Evolutionary conservation across 345 rosid species (phyloP).

Genomic region (Gossypium rotundifolium): DNA sequence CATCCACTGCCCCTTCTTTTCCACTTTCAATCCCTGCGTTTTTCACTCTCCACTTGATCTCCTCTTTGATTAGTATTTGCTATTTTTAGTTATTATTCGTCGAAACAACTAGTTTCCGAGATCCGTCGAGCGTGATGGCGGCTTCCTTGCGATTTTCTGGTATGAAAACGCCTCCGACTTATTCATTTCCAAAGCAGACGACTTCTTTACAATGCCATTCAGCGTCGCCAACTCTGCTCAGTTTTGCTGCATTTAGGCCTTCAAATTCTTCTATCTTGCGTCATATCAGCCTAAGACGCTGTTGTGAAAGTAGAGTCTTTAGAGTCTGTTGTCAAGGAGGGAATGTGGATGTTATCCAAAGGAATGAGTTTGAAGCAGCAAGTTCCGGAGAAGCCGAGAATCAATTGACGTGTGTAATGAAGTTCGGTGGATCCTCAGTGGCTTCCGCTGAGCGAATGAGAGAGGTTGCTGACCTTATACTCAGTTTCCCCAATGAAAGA

Average conservation of each 20-base stretch:
- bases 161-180: background rate
- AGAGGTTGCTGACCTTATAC: conserved; percentile 81
- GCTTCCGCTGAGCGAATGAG: conserved; percentile 78
- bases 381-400: conserved; percentile 26
- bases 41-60: background rate
- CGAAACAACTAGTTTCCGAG: conserved; percentile 13
- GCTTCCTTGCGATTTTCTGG: conserved; percentile 23
- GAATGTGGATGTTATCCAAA: conserved; percentile 34
- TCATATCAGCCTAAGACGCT: conserved; percentile 2
- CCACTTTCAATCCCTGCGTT: background rate
- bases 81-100: conserved; percentile 3
- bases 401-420: conserved; percentile 76
- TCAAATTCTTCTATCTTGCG: conserved; percentile 4
- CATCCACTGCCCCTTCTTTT: background rate
- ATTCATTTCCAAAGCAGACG: background rate
- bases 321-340: conserved; percentile 33
- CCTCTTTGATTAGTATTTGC: background rate
- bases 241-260: conserved; percentile 14
- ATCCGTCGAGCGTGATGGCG: conserved; percentile 10
- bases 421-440: conserved; percentile 94
- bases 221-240: conserved; percentile 16
- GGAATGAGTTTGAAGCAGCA: conserved; percentile 10
- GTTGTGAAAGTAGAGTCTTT: conserved; percentile 22
- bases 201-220: conserved; percentile 8
- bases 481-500: conserved; percentile 67